Conservation (phyloP, 306 rosid genomes). For the Hippophae rhamnoides region DNA sequence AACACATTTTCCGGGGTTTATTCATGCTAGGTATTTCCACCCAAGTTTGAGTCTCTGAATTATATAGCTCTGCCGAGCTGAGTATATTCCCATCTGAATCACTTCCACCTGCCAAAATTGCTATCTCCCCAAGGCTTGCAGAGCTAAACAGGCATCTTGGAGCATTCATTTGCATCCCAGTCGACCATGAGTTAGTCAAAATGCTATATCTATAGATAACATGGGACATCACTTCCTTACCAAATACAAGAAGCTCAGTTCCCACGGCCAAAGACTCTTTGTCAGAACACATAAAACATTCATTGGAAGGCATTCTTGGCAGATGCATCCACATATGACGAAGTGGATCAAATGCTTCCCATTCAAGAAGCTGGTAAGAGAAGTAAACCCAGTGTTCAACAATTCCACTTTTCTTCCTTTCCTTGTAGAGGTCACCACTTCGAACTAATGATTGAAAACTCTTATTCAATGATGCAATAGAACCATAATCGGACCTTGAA, state of each 20-base stretch:
- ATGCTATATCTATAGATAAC: conserved; percentile 78
- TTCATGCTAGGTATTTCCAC: conserved; percentile 63
- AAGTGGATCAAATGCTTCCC: conserved; percentile 89
- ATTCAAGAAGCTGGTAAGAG: conserved; percentile 66
- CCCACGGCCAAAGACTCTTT: conserved; percentile 99
- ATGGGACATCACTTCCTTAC: conserved; percentile 56
- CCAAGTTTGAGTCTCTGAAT: conserved; percentile 73
- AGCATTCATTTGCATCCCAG: conserved; percentile 68
- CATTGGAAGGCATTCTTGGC: conserved; percentile 78
- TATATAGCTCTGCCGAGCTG: conserved; percentile 65
- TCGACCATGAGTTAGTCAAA: conserved; percentile 79
- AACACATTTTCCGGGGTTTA: conserved; percentile 82
- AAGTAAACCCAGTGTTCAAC: conserved; percentile 89
- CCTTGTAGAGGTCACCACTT: conserved; percentile 63
- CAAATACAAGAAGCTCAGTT: conserved; percentile 89
- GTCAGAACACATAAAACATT: conserved; percentile 81
- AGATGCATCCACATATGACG: conserved; percentile 70
- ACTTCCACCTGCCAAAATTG: conserved; percentile 91
- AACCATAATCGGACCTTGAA: conserved; percentile 77
- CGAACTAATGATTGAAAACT: conserved; percentile 57
- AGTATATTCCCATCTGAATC: conserved; percentile 64
- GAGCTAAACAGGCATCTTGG: conserved; percentile 95
- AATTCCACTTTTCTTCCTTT: conserved; percentile 59
- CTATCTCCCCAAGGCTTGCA: conserved; percentile 76
- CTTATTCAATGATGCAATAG: conserved; percentile 54